Evolutionary conservation across 495 filamentous ascomycete genomes (phyloP), one percentile per base, ranked within the genome.

Genomic region (Bryoglossum gracile): DNA sequence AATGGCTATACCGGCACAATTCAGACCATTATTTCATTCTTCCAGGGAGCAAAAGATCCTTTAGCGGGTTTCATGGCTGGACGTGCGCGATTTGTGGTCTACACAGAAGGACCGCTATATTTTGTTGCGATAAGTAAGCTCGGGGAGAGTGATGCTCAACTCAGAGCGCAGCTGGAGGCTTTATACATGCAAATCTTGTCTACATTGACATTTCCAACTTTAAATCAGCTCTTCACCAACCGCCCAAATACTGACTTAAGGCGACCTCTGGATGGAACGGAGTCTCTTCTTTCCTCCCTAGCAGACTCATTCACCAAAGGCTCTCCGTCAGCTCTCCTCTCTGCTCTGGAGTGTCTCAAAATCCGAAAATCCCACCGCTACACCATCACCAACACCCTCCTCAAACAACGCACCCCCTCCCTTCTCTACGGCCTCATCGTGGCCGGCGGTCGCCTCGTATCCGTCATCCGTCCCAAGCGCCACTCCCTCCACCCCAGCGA

Each of bases 151-250:
- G 89, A 95, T 55, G 64, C 73, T 9, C 88, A 97, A 63, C 80
- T 99, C 21, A 76, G 85, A 39, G 75, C 80, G 34, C 94, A 99
- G 64, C 80, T 99, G 9, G 88, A 95, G 51, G 89, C 90, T 14
- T 68, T 99, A 48, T 97, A 99, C 65, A 95, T 94, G 83, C 94
- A 99, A 64, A 94, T 99, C 34, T 65, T 97, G 28, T 96, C 92
- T 9, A 97, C 94, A 0, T 66, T 99, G 39, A 99, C 94, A 0
- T 76, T 97, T 8, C 89, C 92, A 2, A 84, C 78, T n/a, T 72
- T 99, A 40, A 87, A 81, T 34, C 82, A 85, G 58, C 82, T 96
- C 25, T 99, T 99, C 61, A 84, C 83, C 11, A 80, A 89, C 44
- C 84, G 94, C 6, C 89, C 89, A 3, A 94, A 88, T 36, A 94